These are phyloP conservation scores for Boletus mariae DNA, from an alignment of 1,284 basidiomycete species.

Conservation along the genomic window DNA sequence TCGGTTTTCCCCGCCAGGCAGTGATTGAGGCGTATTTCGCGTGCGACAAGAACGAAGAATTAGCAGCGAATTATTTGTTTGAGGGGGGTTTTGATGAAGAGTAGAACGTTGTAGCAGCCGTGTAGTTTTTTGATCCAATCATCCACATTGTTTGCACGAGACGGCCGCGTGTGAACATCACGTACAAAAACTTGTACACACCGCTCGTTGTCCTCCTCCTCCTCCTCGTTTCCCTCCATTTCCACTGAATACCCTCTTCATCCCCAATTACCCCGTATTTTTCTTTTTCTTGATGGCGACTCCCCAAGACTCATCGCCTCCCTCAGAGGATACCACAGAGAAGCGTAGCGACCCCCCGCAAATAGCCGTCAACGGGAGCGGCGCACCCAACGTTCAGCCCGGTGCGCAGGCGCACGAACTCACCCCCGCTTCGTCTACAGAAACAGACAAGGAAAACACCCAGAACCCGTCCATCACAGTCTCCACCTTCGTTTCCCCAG, in stretches of 20 bases:
- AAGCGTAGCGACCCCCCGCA: slow-evolving; percentile 20
- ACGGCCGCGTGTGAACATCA: slow-evolving; percentile 35
- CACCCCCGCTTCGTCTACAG: slow-evolving; percentile 33
- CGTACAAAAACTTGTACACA: slow-evolving; percentile 32
- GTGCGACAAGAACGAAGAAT: slow-evolving; percentile 93
- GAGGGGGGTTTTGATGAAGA: slow-evolving; percentile 58
- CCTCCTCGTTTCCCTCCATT: slow-evolving; percentile 18
- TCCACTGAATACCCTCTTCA: slow-evolving; percentile 20
- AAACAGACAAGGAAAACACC: slow-evolving; percentile 32
- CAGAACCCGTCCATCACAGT: slow-evolving; percentile 32
- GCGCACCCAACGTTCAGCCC: slow-evolving; percentile 16
- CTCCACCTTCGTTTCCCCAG: slow-evolving; percentile 33
- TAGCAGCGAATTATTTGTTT: slow-evolving; percentile 90
- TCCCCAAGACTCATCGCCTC: too few species aligned
- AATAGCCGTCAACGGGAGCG: slow-evolving; percentile 27
- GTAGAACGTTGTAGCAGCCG: neutral
- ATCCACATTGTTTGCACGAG: slow-evolving; percentile 30
- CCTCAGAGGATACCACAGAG: slow-evolving; percentile 7
- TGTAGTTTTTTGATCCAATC: slow-evolving; percentile 6
- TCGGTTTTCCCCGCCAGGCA: slow-evolving; percentile 80
- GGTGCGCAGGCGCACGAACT: slow-evolving; percentile 35
- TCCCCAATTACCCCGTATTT: too few species aligned
- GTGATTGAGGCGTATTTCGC: slow-evolving; percentile 86
- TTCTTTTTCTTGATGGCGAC: neutral
- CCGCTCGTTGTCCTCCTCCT: slow-evolving; percentile 4